Conservation (phyloP, 495 filamentous ascomycete genomes). For the Daldinia vernicosa region DNA sequence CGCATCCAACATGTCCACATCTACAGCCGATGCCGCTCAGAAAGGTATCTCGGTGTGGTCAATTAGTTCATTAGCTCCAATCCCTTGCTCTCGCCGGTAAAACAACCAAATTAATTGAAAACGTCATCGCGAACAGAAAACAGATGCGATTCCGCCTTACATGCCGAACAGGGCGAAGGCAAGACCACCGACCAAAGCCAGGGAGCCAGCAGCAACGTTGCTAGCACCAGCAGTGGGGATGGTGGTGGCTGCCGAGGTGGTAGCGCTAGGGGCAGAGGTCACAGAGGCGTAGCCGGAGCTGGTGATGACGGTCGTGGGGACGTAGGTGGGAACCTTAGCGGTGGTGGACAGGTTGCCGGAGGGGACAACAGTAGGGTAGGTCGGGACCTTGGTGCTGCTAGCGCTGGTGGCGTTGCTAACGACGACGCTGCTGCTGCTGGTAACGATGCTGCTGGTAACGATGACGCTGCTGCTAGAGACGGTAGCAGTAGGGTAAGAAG, state of each 20-base stretch:
- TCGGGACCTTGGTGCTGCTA: not conserved
- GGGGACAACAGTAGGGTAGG: not conserved
- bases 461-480: slow-evolving; percentile 28
- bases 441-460: slow-evolving; percentile 30
- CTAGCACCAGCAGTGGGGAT: slow-evolving; percentile 47
- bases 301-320: slow-evolving; percentile 28
- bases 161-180: slow-evolving; percentile 54
- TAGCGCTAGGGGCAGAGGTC: slow-evolving; percentile 28
- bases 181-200: slow-evolving; percentile 53
- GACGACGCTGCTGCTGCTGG: slow-evolving; percentile 24
- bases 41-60: not conserved
- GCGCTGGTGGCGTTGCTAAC: slow-evolving; percentile 24
- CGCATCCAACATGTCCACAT: not conserved
- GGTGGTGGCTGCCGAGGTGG: slow-evolving; percentile 18
- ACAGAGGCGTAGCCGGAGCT: slow-evolving; percentile 21
- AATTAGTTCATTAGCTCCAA: slow-evolving; percentile 19
- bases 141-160: slow-evolving; percentile 40
- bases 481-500: slow-evolving; percentile 30
- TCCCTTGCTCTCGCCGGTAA: not conserved
- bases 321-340: slow-evolving; percentile 8
- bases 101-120: slow-evolving; percentile 1
- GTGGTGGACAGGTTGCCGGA: slow-evolving; percentile 27
- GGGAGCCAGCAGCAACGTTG: slow-evolving; percentile 45
- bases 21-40: slow-evolving; percentile 5
- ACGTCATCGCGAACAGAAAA: not conserved